Percentiles rank a stretch among this genome's conserved stretches.
Conservation (phyloP, 176 grass and related monocot genomes). For the Triticum timopheevii region DNA sequence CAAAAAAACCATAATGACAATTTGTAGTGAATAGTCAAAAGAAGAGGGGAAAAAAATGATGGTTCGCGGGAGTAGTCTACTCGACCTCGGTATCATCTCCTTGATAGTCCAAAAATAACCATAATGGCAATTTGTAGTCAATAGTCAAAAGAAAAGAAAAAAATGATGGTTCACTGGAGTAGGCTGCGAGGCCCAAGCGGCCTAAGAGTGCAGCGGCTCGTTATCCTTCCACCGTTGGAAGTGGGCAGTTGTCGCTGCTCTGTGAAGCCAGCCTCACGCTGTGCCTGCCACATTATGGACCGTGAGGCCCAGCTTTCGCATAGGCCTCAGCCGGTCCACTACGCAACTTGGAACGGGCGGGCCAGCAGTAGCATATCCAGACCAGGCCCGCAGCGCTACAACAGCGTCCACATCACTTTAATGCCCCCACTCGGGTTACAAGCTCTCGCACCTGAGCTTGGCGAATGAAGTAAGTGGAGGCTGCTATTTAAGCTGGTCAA, state of each 20-base stretch:
- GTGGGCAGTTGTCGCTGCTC: slow-evolving; percentile 3
- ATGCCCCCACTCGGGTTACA: not conserved
- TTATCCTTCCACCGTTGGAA: not conserved
- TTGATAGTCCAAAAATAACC: too few relatives aligned
- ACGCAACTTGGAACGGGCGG: too few relatives aligned
- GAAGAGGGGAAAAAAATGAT: not conserved
- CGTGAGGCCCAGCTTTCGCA: not conserved
- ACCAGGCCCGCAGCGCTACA: not conserved
- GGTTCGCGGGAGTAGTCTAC: not conserved
- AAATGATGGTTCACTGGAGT: not conserved
- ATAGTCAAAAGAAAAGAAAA: too few relatives aligned
- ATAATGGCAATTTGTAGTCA: too few relatives aligned
- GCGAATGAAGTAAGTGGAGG: accelerated
- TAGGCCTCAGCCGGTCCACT: not conserved
- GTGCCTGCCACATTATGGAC: too few relatives aligned
- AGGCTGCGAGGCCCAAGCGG: not conserved
- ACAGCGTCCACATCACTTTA: not conserved
- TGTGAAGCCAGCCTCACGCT: not conserved
- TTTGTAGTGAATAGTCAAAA: too few relatives aligned
- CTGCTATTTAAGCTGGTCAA: not conserved
- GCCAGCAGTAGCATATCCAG: too few relatives aligned
- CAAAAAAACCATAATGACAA: too few relatives aligned
- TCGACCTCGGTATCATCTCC: too few relatives aligned
- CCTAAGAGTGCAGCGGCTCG: not conserved
- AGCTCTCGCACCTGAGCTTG: not conserved